Conservation (phyloP, 179 eudicot genomes). For the Silene coronaria region DNA sequence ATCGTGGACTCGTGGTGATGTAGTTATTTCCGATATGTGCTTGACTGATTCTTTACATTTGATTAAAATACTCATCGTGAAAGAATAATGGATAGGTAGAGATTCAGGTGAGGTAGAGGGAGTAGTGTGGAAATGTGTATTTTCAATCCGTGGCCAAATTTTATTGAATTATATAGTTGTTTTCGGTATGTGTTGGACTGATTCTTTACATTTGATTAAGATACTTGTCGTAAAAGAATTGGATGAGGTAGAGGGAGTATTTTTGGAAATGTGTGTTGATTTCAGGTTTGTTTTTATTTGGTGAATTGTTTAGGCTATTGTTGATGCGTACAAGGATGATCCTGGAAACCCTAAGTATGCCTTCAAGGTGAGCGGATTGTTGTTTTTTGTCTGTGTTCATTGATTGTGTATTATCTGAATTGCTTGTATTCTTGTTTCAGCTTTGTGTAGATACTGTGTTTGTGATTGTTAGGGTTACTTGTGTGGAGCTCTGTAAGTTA, state of each 20-base stretch:
- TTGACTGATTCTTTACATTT: slow-evolving; percentile 4
- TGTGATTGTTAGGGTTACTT: neutral
- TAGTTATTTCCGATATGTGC: neutral
- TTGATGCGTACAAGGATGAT: slow-evolving; percentile 91
- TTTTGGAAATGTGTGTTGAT: neutral
- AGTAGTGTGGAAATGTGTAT: too few species aligned
- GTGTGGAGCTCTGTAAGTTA: neutral
- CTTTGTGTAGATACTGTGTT: neutral
- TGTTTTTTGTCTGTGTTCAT: neutral
- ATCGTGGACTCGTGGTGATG: neutral
- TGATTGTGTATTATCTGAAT: neutral
- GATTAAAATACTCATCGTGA: neutral
- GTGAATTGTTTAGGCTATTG: slow-evolving; percentile 48
- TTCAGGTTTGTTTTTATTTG: neutral
- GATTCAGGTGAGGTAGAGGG: too few species aligned
- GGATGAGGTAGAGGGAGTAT: neutral
- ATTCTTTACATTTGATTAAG: too few species aligned
- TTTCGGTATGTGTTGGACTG: too few species aligned
- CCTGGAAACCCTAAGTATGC: slow-evolving; percentile 74
- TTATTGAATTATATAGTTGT: too few species aligned
- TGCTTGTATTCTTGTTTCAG: neutral
- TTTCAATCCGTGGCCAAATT: too few species aligned
- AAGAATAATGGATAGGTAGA: too few species aligned
- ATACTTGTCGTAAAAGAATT: too few species aligned
- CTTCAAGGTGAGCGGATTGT: slow-evolving; percentile 46